A percentile compares a stretch with the other conserved stretches of the same genome.
These are phyloP conservation scores for Populus tomentosa DNA, from an alignment of 441 rosid species.

Conservation along the genomic window DNA sequence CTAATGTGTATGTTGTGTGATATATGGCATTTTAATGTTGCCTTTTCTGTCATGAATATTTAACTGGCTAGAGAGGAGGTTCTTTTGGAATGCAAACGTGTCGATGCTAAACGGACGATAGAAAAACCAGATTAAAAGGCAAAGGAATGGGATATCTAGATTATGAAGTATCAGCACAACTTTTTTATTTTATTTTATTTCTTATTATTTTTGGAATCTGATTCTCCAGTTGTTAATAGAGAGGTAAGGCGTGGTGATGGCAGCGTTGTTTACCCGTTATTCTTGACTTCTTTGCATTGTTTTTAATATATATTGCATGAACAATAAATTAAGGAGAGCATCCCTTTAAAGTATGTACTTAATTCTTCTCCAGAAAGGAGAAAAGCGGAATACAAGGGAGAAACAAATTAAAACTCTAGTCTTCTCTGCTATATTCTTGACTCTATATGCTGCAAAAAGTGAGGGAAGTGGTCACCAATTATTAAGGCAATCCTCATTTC, in stretches of 20 bases:
- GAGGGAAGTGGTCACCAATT: no score
- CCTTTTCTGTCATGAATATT: slow-evolving; percentile 12
- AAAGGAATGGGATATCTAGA: neutral
- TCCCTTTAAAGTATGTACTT: neutral
- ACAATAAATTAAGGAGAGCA: slow-evolving; percentile 2
- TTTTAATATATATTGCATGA: neutral
- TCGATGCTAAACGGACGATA: neutral
- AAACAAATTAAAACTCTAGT: neutral
- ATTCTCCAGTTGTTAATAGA: slow-evolving; percentile 15
- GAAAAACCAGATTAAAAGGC: neutral
- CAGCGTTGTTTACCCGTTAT: slow-evolving; percentile 10
- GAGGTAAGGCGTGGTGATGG: slow-evolving; percentile 1
- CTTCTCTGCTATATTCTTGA: neutral
- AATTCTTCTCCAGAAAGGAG: neutral
- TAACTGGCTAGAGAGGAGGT: neutral
- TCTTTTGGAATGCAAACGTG: neutral
- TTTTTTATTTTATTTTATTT: neutral
- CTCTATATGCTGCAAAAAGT: neutral
- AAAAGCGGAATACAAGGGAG: neutral
- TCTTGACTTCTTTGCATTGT: slow-evolving; percentile 23
- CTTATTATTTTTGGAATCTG: slow-evolving; percentile 28
- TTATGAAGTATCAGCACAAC: neutral
- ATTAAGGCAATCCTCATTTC: no score
- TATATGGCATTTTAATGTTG: slow-evolving; percentile 5
- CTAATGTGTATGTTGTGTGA: neutral